Evolutionary conservation across 352 stramenopile species (phyloP), one percentile per base, ranked within the genome.

Genomic region (Globisporangium emineosum): DNA sequence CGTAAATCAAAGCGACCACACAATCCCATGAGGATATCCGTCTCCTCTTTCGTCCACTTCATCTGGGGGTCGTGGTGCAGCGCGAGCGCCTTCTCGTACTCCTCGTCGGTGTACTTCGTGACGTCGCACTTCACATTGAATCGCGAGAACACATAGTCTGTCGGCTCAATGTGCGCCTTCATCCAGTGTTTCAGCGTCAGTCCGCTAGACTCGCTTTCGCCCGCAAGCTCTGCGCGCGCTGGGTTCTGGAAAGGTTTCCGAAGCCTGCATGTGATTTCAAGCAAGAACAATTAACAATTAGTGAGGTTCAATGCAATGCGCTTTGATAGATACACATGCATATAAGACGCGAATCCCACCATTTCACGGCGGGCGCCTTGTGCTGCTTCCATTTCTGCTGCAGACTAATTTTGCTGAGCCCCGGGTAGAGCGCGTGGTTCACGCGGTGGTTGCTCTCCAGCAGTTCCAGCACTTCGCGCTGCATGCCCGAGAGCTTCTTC

Each of bases 1-100:
- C 82, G 73, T 43, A 91, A 58, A 67, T 91, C 77, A 32, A 81
- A 85, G 43, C 68, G 70, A 29, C 75, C 62, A 45, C 82, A 91
- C 4, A 91, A 52, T 12, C 74, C 70, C 27, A 88, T 65, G 30
- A 89, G 64, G 23, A 79, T 33, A 67, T 84, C 76, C 12, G 80
- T 91, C 69, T 91, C 78, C 35, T 85, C 67, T 57, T 84, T 84
- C 4, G 69, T 88, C 82, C 82, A 91, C 43, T 83, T 75, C 64
- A 84, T 84, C 54, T 73, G 65, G 13, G 69, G 70, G 49, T 91
- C 82, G 4, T 70, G 32, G 64, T 88, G 67, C 12, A 62, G 57
- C 30, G 63, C 71, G 51, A 89, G 43, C 25, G 55, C 73, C 12
- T 62, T 71, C 21, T 77, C 66, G 56, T 83, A 91, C 67, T 91